Base-by-base conservation (phyloP, 768 basidiomycete genomes). In the Auricularia heimuer region DNA sequence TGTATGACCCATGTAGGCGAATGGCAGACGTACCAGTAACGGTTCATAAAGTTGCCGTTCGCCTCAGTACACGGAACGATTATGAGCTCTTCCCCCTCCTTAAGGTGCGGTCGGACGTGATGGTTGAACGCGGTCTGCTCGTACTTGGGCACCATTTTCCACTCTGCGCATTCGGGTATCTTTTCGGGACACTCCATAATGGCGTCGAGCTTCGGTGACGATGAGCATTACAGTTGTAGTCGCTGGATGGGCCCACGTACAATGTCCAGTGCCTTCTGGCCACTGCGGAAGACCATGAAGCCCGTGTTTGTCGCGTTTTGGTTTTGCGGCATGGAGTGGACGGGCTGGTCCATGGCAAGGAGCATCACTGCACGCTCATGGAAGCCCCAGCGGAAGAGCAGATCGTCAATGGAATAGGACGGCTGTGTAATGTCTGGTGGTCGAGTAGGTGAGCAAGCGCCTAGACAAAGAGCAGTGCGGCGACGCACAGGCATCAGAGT, bases 41-140 rank as follows among this genome's bases (percentile, higher is more conserved):
- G 56, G 24, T 60, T 60, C 56, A n/a, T 60, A 29, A 60, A 60
- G 56, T 60, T 60, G 56, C 56, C 56, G 56, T 60, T 60, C 14
- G 56, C 56, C 14, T 60, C 56, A 29, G 24, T 35, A 33, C 56
- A 60, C 1, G 56, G 56, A 29, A 60, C 34, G 56, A 60, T 24
- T 6, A 60, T 60, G 8, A 60, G 24, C 12, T 60, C 56, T 18
- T 60, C 56, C 6, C 56, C 56, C 3, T 60, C 56, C 11, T 33
- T 35, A 10, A 60, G 34, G 18, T 24, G 21, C 8, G 56, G 56
- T 4, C 56, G 56, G 4, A 60, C 56, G 24, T n/a, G 24, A 29
- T n/a, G 56, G 56, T 60, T 60, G 56, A 60, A 60, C 10, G 56
- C 56, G 7, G 56, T 60, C 56, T 60, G 56, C 34, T 60, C 56